These are phyloP conservation scores for Margaritispora aquatica DNA, from an alignment of 495 filamentous ascomycete species.

Conservation along the genomic window DNA sequence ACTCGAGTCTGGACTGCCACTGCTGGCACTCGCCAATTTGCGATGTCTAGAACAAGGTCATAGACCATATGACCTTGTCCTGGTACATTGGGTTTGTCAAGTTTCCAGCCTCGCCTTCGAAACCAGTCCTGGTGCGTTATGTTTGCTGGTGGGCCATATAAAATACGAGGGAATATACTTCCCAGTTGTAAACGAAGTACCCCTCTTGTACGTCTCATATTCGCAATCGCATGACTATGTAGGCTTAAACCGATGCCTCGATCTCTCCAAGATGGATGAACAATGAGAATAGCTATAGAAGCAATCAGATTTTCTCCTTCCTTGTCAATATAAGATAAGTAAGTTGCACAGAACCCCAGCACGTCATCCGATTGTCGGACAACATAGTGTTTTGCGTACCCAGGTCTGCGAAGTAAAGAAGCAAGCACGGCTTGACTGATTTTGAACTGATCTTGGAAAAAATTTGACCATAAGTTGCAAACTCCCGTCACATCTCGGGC, in stretches of 20 bases:
- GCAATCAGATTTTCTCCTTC: constrained; percentile 48
- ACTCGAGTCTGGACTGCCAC: constrained; percentile 15
- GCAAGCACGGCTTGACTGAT: constrained; percentile 38
- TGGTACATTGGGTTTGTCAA: constrained; percentile 33
- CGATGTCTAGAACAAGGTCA: constrained; percentile 50
- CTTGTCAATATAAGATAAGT: constrained; percentile 47
- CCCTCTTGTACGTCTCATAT: constrained; percentile 46
- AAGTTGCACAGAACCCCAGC: constrained; percentile 55
- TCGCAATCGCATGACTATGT: constrained; percentile 45
- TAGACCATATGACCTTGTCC: constrained; percentile 43
- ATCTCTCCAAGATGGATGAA: constrained; percentile 43
- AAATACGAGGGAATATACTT: constrained; percentile 53
- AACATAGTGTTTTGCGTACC: constrained; percentile 57
- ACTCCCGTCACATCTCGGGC: constrained; percentile 34
- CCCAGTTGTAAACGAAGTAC: constrained; percentile 52
- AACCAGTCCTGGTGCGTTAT: constrained; percentile 51
- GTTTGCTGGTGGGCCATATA: constrained; percentile 46
- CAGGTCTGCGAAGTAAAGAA: constrained; percentile 49
- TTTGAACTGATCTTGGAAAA: constrained; percentile 38
- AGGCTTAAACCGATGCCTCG: constrained; percentile 51
- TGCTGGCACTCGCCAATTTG: constrained; percentile 40
- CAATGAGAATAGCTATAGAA: constrained; percentile 52
- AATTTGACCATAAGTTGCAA: constrained; percentile 45
- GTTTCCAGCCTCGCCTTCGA: constrained; percentile 47
- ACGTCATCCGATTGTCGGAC: constrained; percentile 46